Base-by-base conservation (phyloP, 352 stramenopile genomes). In the Hyaloperonospora brassicae region DNA sequence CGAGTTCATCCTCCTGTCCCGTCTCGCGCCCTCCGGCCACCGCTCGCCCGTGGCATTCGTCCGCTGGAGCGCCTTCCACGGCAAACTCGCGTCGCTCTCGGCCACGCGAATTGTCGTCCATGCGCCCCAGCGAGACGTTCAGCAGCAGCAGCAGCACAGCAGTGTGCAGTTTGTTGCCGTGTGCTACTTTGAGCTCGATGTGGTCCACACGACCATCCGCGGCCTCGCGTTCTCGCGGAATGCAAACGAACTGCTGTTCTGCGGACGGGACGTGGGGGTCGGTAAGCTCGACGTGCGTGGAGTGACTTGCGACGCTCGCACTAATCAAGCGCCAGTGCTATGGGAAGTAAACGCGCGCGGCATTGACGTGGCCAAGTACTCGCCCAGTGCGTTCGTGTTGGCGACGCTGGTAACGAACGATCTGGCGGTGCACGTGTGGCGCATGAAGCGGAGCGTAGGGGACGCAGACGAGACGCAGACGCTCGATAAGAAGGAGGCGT, bases 41-140 rank as follows among this genome's bases (percentile, higher is more conserved):
- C 53, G 57, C 12, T 61, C 65, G 55, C 64, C 76, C 43, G 74
- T 93, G 49, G 52, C 63, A 5, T 79, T 83, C 47, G 73, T 88
- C 51, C 80, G 79, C 47, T 93, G 79, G 79, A 88, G 76, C 65
- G 58, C 72, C 0, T 88, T 87, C 55, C 82, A 89, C 55, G 79
- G 66, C 40, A 86, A 84, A 42, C 46, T 93, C n/a, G 77, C 72
- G 23, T 89, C 82, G 39, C 67, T 93, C 53, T 93, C 82, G 36
- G 39, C 59, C 41, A 66, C 70, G 30, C 70, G 75, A 31, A 59
- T 93, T 25, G 63, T 89, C 24, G 68, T 93, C 14, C 82, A 92
- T 52, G 72, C 73, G 10, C 82, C 82, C 10, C 68, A 78, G 54
- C 55, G 79, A n/a, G 53, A 68, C 30, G 24, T 50, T 1, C 52